Evolutionary conservation across 441 rosid species (phyloP), one percentile per base, ranked within the genome.

Genomic region (Pelargonium myrrhifolium): DNA sequence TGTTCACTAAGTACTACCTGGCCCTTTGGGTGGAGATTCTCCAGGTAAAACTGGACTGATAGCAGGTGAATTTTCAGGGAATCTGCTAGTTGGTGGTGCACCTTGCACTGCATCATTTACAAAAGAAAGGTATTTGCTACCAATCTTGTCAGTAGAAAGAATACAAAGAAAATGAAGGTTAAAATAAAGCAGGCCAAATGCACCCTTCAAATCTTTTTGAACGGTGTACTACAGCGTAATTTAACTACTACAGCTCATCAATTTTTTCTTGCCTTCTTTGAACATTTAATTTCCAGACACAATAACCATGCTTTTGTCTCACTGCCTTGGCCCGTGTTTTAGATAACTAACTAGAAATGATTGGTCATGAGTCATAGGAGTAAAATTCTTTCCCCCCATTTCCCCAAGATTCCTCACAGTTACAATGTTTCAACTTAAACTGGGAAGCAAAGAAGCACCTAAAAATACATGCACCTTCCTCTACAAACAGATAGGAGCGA

Each of bases 11-110:
- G 24, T 53, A 6, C 10, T 53, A 53, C 59, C 59, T 53, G 59
- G 22, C 20, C 3, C 20, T 17, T 21, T 72, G 66, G 87, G 65
- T 20, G 85, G 88, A 11, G 90, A 37, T 65, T 72, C 71, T 66
- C 71, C 80, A 14, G 86, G 85, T 66, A 74, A 15, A 35, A 65
- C 59, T 4, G 85, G 86, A 61, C 71, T 81, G 70, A 70, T 64
- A 3, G 79, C 74, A 0, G 86, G 80, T 51, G 87, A 74, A 76
- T 67, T 73, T 55, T 53, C 78, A 5, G 81, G 84, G 70, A 71
- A 59, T 63, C 61, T 66, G 39, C 76, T 68, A 14, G 31, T 70
- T 1, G 84, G 79, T 35, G 89, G 77, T 45, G 70, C 74, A 65
- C 65, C 77, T 71, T 85, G 74, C 49, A 68, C 77, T 75, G 65